Conservation (phyloP, 139 green algal genomes). For the Haematococcus lacustris region DNA sequence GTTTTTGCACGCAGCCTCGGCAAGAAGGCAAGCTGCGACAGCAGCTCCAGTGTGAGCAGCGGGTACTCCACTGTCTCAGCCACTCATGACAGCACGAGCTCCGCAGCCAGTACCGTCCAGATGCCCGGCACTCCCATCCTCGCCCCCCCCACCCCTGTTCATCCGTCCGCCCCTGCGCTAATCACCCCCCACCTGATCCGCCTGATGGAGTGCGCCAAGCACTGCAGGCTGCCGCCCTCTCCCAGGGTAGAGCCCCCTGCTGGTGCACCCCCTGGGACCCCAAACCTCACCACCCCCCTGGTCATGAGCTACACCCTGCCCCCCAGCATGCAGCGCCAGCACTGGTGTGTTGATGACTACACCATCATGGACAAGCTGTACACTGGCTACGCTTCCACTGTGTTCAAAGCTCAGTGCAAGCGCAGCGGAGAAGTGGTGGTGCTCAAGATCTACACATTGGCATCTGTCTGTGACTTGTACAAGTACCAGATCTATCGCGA, state of each 20-base stretch:
- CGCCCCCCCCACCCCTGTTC: too few species aligned
- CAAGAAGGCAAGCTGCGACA: too few species aligned
- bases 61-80: too few species aligned
- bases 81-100: too few species aligned
- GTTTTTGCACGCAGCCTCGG: too few species aligned
- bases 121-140: too few species aligned
- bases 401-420: conserved; percentile 50
- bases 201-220: conserved; percentile 19
- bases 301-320: conserved; percentile 34
- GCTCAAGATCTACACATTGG: conserved; percentile 49
- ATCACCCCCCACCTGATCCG: conserved; percentile 23
- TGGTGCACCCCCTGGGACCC: not conserved
- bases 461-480: conserved; percentile 43
- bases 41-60: too few species aligned
- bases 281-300: conserved; percentile 24
- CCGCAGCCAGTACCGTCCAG: too few species aligned
- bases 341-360: conserved; percentile 49
- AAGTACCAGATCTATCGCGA: conserved; percentile 58
- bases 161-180: not conserved
- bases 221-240: conserved; percentile 23
- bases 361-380: conserved; percentile 47
- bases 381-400: conserved; percentile 37
- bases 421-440: conserved; percentile 32
- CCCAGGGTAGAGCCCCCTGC: conserved; percentile 1
- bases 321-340: conserved; percentile 34